Base-by-base conservation (phyloP, 2,329 filamentous ascomycete genomes). In the Colletotrichum liaoningense region DNA sequence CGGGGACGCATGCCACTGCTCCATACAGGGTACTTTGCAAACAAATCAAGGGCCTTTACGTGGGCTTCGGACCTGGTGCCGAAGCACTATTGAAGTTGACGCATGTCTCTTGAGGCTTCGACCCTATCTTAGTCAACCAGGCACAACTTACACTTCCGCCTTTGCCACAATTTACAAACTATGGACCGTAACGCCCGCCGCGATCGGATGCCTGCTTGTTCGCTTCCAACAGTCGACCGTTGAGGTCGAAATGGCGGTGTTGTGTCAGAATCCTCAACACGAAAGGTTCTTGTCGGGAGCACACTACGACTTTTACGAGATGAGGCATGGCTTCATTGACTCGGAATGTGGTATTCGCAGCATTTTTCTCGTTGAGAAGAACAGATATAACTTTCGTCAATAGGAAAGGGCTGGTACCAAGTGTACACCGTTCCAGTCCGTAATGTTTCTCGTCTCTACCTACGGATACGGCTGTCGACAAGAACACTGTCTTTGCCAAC, bases 41-140 rank as follows among this genome's bases (percentile, higher is more conserved):
- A 57, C 63, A 67, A 56, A 57, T 67, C 56, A 67, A 33, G 49
- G 26, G 57, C 57, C 19, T 52, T 42, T 62, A 69, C 58, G 57
- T 58, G 42, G 33, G 49, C 58, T 28, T 33, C 59, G 46, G 70
- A 26, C 30, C 67, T 35, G 28, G 55, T 26, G 28, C 30, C 70
- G 54, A 57, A 38, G 55, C 38, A 49, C 60, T 26, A 73, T 49
- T 60, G 26, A 60, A 55, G 57, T 63, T 49, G 46, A 49, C 49
- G 57, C 33, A 30, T 57, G 63, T 22, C 38, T 59, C n/a, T 26
- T 33, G 42, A 59, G 66, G 69, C 66, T 59, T 38, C 38, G 5
- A 57, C 26, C 55, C 55, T 22, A 49, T 49, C 42, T 49, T 70
- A 46, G 67, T 62, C 35, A 56, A 38, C 56, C 42, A 60, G 54